A percentile compares a stretch with the other conserved stretches of the same genome.
These are phyloP conservation scores for Pontederia paniculata DNA, from an alignment of 176 grass and related monocot species.

Conservation along the genomic window DNA sequence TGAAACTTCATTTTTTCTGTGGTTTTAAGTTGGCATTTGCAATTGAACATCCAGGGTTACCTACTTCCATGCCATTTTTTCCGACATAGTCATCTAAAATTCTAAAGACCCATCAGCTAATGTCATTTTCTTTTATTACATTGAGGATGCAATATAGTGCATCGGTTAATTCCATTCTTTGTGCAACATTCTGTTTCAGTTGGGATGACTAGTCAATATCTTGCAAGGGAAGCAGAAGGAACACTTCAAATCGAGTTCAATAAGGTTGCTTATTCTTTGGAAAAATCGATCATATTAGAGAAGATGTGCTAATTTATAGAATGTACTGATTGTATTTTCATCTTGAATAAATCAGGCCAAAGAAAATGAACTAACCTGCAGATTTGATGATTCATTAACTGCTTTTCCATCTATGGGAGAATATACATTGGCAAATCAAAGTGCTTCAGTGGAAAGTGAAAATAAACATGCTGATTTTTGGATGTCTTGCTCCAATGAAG, in stretches of 20 bases:
- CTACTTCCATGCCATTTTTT: too few relatives aligned
- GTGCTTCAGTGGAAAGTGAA: conserved; percentile 28
- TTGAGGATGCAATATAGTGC: background rate
- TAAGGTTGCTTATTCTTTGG: conserved; percentile 24
- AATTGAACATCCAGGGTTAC: too few relatives aligned
- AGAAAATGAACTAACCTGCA: conserved; percentile 53
- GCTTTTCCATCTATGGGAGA: conserved; percentile 47
- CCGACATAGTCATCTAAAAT: too few relatives aligned
- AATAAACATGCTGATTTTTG: conserved; percentile 26
- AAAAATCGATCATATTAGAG: background rate
- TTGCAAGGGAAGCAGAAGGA: conserved; percentile 41
- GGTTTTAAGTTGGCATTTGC: too few relatives aligned
- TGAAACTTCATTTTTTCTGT: too few relatives aligned
- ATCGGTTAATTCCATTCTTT: background rate
- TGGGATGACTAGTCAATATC: conserved; percentile 38
- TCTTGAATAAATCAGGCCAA: conserved; percentile 58
- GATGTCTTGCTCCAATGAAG: conserved; percentile 41
- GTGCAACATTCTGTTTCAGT: conserved; percentile 28
- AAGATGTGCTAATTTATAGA: conserved; percentile 3
- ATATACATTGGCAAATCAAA: conserved; percentile 78
- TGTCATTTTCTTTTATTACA: too few relatives aligned
- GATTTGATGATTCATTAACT: conserved; percentile 29
- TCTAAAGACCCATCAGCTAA: too few relatives aligned
- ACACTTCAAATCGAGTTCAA: conserved; percentile 40
- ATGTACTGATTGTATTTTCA: conserved; percentile 32